Evolutionary conservation across 257 asterid species (phyloP).

Genomic region (Ligustrum vulgare): DNA sequence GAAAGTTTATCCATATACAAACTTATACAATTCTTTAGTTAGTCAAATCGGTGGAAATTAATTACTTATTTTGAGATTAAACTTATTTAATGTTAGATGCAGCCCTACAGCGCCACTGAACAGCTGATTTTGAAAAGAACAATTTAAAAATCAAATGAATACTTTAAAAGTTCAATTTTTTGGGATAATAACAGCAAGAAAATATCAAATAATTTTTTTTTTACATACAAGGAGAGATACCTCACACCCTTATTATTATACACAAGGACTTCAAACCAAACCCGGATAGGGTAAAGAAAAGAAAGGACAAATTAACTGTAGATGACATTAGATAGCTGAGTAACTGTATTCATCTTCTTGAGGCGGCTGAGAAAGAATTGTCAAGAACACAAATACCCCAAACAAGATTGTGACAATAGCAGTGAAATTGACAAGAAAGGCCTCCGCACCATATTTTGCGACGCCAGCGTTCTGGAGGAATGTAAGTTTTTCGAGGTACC

Average conservation of each 20-base stretch:
- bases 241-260: not conserved
- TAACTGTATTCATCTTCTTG: constrained; percentile 65
- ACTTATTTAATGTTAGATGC: not conserved
- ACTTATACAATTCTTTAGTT: too few relatives aligned
- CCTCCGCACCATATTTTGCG: constrained; percentile 79
- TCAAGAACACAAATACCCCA: constrained; percentile 74
- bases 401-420: constrained; percentile 75
- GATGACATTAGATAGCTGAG: constrained; percentile 49
- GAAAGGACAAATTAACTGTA: not conserved
- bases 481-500: constrained; percentile 91
- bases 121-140: not conserved
- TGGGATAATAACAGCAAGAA: not conserved
- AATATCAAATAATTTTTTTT: not conserved
- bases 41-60: too few relatives aligned
- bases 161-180: not conserved
- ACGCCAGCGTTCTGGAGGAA: constrained; percentile 73
- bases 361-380: constrained; percentile 57
- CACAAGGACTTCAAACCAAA: not conserved
- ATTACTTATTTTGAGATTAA: not conserved
- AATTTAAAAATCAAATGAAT: not conserved
- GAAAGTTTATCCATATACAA: too few relatives aligned
- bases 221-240: not conserved
- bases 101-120: not conserved
- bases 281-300: not conserved
- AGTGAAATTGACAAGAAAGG: constrained; percentile 84